Conservation (phyloP, 441 rosid species). For the Brassica balearica region DNA sequence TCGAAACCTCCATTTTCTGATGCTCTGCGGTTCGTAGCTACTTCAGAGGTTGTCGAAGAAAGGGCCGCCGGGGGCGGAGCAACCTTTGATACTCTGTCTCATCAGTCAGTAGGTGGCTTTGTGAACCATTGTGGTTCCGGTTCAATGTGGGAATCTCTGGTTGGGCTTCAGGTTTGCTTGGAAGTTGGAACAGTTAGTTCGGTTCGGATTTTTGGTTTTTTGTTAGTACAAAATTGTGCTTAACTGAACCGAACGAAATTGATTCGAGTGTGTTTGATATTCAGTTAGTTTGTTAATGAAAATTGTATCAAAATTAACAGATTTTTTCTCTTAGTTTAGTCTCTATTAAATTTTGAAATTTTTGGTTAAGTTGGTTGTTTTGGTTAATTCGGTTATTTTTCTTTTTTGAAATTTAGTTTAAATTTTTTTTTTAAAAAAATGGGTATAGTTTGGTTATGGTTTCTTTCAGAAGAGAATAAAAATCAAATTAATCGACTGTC, state of each 20-base stretch:
- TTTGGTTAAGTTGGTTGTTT: too few relatives aligned
- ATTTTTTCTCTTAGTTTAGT: too few relatives aligned
- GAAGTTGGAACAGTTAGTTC: neutral
- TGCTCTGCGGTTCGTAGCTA: neutral
- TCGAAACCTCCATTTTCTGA: conserved; percentile 51
- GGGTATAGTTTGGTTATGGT: neutral
- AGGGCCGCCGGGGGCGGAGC: conserved; percentile 41
- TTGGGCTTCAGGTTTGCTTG: conserved; percentile 42
- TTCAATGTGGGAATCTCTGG: conserved; percentile 66
- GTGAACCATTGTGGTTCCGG: conserved; percentile 67
- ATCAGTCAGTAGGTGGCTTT: conserved; percentile 63
- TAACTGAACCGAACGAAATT: neutral
- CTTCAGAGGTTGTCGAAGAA: conserved; percentile 33
- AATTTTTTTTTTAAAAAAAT: too few relatives aligned
- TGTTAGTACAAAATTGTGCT: neutral
- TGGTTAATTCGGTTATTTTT: too few relatives aligned
- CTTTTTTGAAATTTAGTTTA: too few relatives aligned
- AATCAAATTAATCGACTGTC: neutral
- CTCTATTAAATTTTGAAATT: too few relatives aligned
- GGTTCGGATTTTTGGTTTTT: neutral
- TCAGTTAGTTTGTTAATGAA: neutral
- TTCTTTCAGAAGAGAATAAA: neutral
- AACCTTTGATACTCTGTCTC: conserved; percentile 49
- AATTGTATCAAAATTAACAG: neutral
- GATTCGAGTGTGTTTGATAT: neutral